Percentiles rank a stretch among this genome's conserved stretches.
These are phyloP conservation scores for Tephrocybe sp. DNA, from an alignment of 768 basidiomycete species.

Conservation along the genomic window DNA sequence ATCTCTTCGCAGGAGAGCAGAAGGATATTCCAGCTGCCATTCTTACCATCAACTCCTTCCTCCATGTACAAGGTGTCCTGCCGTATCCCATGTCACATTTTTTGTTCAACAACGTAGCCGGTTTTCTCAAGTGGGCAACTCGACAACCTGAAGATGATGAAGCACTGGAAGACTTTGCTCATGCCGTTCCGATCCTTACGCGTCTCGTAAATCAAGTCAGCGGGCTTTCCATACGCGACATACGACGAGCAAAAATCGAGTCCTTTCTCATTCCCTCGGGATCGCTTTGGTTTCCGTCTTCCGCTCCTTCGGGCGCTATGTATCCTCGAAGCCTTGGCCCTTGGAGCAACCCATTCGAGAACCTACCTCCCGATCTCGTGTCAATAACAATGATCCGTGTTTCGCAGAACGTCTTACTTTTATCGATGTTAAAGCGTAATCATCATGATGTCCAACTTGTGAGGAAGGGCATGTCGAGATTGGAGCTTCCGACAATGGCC, in stretches of 20 bases:
- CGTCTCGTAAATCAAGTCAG: constrained; percentile 64
- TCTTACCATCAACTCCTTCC: constrained; percentile 51
- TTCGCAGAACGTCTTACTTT: constrained; percentile 70
- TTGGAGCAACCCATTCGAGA: constrained; percentile 36
- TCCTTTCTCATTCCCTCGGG: constrained; percentile 68
- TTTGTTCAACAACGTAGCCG: constrained; percentile 69
- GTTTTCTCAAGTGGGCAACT: constrained; percentile 58
- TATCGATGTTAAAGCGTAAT: constrained; percentile 62
- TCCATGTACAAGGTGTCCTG: constrained; percentile 54
- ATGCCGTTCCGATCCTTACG: constrained; percentile 57
- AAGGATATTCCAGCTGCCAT: constrained; percentile 48
- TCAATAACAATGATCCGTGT: constrained; percentile 64
- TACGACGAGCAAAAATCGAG: constrained; percentile 73
- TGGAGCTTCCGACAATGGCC: constrained; percentile 53
- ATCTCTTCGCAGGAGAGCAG: constrained; percentile 53
- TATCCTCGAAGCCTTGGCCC: constrained; percentile 50
- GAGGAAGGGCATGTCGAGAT: constrained; percentile 61
- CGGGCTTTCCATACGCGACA: constrained; percentile 69
- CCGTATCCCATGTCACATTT: constrained; percentile 68
- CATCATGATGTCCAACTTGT: constrained; percentile 68
- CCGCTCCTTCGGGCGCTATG: constrained; percentile 57
- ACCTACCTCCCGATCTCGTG: constrained; percentile 42
- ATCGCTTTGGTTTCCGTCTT: constrained; percentile 63
- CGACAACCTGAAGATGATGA: constrained; percentile 42
- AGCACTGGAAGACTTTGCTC: constrained; percentile 52